A percentile compares a stretch with the other conserved stretches of the same genome.
phyloP scores from a whole-genome alignment of 805 yeast species.

The Wickerhamiella dianesei region DNA sequence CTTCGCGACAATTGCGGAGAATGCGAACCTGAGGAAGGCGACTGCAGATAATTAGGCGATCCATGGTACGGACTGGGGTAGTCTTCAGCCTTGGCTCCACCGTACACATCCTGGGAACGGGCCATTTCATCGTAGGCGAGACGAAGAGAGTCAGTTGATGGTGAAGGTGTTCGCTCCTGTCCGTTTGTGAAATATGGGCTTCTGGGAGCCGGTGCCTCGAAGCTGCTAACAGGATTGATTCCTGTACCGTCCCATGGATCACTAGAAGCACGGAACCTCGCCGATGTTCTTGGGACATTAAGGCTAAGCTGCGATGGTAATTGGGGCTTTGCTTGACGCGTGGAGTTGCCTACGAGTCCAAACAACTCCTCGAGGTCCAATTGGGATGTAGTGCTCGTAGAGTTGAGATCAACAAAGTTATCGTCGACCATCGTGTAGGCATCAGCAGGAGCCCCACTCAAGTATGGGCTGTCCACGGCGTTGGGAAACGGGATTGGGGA shows the following conservation, averaged over 20 bases:
- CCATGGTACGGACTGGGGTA: constrained; percentile 1
- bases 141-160: neutral
- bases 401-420: neutral
- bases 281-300: neutral
- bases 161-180: neutral
- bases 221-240: neutral
- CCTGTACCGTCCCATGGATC: neutral
- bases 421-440: neutral
- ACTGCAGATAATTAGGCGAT: constrained; percentile 1
- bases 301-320: neutral
- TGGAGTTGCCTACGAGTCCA: neutral
- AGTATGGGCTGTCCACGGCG: neutral
- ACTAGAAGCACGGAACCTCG: neutral
- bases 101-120: neutral
- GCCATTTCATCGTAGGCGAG: neutral
- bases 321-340: no score
- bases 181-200: neutral
- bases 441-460: neutral
- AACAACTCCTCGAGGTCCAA: neutral
- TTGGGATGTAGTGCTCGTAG: neutral
- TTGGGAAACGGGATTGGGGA: neutral
- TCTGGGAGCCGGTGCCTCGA: neutral
- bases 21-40: neutral
- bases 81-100: neutral
- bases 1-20: neutral